phyloP scores from a whole-genome alignment of 306 rosid species.

The Dalbergia cultrata region DNA sequence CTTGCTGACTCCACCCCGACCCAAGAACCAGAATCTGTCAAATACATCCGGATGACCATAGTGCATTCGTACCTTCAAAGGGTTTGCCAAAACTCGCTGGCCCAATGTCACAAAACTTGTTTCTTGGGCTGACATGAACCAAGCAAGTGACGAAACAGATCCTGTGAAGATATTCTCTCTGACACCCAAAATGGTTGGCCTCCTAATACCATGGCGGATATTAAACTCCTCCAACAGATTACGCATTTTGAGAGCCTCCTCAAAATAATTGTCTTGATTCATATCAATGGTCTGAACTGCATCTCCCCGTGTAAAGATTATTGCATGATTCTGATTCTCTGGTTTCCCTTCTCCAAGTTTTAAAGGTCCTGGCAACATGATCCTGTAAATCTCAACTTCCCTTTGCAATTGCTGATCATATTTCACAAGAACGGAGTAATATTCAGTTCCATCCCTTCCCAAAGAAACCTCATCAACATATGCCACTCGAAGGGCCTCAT shows the following conservation, averaged over 20 bases:
- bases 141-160: conserved; percentile 95
- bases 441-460: conserved; percentile 78
- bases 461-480: conserved; percentile 81
- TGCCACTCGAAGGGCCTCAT: conserved; percentile 96
- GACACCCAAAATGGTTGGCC: conserved; percentile 94
- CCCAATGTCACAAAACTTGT: conserved; percentile 91
- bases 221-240: conserved; percentile 89
- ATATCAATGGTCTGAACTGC: conserved; percentile 95
- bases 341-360: conserved; percentile 98
- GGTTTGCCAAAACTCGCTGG: conserved; percentile 95
- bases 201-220: conserved; percentile 65
- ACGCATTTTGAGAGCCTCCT: conserved; percentile 98
- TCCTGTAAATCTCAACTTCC: conserved; percentile 88
- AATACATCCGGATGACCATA: conserved; percentile 97
- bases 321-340: conserved; percentile 95
- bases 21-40: conserved; percentile 93
- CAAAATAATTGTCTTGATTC: conserved; percentile 96
- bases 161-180: conserved; percentile 97
- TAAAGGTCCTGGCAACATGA: conserved; percentile 91
- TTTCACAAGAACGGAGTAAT: conserved; percentile 93
- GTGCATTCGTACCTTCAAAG: conserved; percentile 95
- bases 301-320: conserved; percentile 95
- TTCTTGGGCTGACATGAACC: conserved; percentile 99
- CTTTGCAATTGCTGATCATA: conserved; percentile 75
- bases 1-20: conserved; percentile 93